Conservation (phyloP, 768 basidiomycete genomes). For the Imleria badia region DNA sequence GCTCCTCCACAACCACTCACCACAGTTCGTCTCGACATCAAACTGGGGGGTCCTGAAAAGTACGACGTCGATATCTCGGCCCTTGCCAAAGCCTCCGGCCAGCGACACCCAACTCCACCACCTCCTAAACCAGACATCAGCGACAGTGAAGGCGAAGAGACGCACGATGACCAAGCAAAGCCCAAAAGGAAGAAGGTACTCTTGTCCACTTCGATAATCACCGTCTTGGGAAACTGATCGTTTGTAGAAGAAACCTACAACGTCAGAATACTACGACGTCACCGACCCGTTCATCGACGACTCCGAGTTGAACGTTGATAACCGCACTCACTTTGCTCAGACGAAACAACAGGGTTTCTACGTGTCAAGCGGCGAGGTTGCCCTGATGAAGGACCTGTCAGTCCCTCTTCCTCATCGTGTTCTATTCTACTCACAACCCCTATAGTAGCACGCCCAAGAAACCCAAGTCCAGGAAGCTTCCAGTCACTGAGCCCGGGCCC, state of each 20-base stretch:
- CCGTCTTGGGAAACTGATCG: constrained; percentile 5
- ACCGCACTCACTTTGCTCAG: constrained; percentile 86
- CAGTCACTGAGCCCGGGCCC: constrained; percentile 22
- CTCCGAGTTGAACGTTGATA: constrained; percentile 86
- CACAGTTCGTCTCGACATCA: constrained; percentile 70
- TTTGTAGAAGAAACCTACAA: constrained; percentile 47
- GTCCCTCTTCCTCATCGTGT: constrained; percentile 1
- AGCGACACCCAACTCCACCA: constrained; percentile 57
- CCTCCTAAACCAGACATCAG: constrained; percentile 50
- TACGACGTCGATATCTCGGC: constrained; percentile 69
- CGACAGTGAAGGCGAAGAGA: constrained; percentile 55
- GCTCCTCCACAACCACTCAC: constrained; percentile 50
- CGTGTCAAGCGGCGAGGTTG: constrained; percentile 86
- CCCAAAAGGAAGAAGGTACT: constrained; percentile 40
- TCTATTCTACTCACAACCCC: constrained; percentile 20
- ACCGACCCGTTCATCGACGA: constrained; percentile 97
- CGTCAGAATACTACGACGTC: constrained; percentile 84
- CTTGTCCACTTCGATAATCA: constrained; percentile 9
- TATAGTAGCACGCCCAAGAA: constrained; percentile 60
- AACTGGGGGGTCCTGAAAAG: constrained; percentile 67
- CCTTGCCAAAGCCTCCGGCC: constrained; percentile 63
- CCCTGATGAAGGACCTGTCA: constrained; percentile 75
- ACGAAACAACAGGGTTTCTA: constrained; percentile 94
- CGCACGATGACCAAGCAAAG: constrained; percentile 34
- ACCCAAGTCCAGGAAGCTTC: constrained; percentile 61